Percentiles rank a stretch among this genome's conserved stretches.
phyloP scores from a whole-genome alignment of 169 alveolate species.

The Neospora caninum region DNA sequence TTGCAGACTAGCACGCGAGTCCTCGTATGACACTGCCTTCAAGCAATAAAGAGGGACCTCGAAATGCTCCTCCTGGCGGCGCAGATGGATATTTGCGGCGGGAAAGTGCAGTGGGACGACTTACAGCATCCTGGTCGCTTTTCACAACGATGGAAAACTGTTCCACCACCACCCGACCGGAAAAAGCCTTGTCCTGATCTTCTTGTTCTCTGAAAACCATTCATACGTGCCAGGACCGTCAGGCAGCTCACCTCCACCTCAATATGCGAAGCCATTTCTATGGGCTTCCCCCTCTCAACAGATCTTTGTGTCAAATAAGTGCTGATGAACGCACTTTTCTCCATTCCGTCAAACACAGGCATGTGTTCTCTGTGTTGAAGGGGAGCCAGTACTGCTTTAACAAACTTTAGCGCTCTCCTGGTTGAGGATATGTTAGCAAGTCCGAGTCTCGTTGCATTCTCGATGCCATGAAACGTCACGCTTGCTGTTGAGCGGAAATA shows the following conservation, averaged over 20 bases:
- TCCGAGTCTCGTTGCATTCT: background rate
- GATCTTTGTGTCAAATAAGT: background rate
- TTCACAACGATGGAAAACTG: background rate
- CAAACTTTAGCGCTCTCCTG: background rate
- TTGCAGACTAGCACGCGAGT: background rate
- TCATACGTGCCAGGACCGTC: background rate
- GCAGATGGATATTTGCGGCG: background rate
- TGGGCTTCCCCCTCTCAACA: background rate
- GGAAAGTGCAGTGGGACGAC: background rate
- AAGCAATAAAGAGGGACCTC: background rate
- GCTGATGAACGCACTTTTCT: background rate
- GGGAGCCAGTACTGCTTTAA: background rate
- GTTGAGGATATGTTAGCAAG: background rate
- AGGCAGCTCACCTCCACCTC: slow-evolving; percentile 6
- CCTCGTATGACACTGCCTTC: background rate
- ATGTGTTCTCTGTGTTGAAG: background rate
- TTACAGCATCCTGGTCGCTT: background rate
- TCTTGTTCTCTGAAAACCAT: background rate
- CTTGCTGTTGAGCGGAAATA: background rate
- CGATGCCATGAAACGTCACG: background rate
- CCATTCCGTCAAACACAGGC: background rate
- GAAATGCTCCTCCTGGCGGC: background rate
- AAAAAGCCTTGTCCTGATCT: background rate
- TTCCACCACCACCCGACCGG: slow-evolving; percentile 18
- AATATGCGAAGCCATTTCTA: background rate